phyloP scores from a whole-genome alignment of 176 grass and related monocot genomes.

The Bolboschoenus planiculmis region DNA sequence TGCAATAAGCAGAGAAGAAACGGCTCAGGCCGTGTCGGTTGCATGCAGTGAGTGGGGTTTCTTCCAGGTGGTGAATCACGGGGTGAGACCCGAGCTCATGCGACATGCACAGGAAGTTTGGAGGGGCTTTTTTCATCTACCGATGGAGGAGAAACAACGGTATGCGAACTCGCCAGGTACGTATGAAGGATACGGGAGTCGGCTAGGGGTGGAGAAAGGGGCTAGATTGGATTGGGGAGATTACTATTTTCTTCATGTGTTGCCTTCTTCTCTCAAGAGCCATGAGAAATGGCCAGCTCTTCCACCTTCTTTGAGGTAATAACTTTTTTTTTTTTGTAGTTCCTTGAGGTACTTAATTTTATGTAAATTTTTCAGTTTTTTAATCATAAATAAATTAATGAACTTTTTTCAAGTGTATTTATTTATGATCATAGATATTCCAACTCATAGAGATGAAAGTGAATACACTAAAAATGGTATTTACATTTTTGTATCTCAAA shows the following conservation, averaged over 20 bases:
- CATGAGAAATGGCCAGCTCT: slow-evolving; percentile 55
- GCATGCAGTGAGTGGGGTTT: slow-evolving; percentile 83
- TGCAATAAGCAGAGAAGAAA: neutral
- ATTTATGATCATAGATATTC: neutral
- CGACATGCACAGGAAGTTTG: slow-evolving; percentile 35
- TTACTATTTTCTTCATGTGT: slow-evolving; percentile 86
- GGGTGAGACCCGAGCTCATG: slow-evolving; percentile 35
- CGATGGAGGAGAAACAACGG: slow-evolving; percentile 54
- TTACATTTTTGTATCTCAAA: neutral
- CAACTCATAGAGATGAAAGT: neutral
- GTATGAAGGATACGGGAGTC: slow-evolving; percentile 86
- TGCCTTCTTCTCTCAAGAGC: slow-evolving; percentile 34
- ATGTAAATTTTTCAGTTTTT: neutral
- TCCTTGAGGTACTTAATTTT: neutral
- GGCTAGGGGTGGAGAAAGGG: slow-evolving; percentile 56
- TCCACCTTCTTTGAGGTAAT: slow-evolving; percentile 51
- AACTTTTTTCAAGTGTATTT: neutral
- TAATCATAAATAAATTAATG: neutral
- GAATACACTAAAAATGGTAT: neutral
- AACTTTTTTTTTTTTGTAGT: neutral
- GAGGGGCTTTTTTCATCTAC: slow-evolving; percentile 59
- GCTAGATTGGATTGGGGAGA: slow-evolving; percentile 81
- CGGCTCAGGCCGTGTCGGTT: slow-evolving; percentile 25
- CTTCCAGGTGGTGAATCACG: slow-evolving; percentile 92
- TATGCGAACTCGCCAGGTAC: slow-evolving; percentile 71